Conservation (phyloP, 148 eudicot species). For the Simmondsia chinensis region DNA sequence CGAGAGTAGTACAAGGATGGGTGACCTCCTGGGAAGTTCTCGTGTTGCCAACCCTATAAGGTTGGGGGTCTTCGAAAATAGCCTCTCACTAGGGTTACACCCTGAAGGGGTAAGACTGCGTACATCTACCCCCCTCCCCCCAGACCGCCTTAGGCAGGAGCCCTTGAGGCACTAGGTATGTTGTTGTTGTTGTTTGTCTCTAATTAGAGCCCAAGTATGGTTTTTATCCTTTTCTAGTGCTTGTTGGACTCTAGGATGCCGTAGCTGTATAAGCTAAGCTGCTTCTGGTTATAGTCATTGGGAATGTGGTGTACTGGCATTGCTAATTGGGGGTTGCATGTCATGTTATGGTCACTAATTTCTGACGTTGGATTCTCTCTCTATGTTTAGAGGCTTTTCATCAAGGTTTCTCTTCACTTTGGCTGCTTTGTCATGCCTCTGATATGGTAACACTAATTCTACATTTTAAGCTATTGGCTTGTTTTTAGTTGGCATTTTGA, state of each 20-base stretch:
- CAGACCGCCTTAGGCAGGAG: no score
- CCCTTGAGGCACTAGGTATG: no score
- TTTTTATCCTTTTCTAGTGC: background rate
- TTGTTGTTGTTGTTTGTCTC: no score
- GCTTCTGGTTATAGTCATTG: background rate
- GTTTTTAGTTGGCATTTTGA: no score
- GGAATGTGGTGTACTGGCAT: background rate
- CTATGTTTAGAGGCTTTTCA: slow-evolving; percentile 73
- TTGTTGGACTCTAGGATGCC: background rate
- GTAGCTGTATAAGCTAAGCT: background rate
- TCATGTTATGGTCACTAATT: background rate
- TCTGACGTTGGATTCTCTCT: slow-evolving; percentile 1
- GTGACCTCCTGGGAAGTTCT: no score
- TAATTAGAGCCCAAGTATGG: background rate
- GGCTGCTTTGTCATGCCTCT: slow-evolving; percentile 72
- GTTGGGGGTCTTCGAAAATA: no score
- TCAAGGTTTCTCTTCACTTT: slow-evolving; percentile 87
- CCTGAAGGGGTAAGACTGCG: no score
- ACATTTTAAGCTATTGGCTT: background rate
- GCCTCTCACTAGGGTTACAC: no score
- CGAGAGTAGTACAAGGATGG: no score
- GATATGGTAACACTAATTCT: slow-evolving; percentile 28
- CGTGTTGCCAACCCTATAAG: no score
- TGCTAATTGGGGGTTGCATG: background rate
- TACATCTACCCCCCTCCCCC: no score